Evolutionary conservation across 2,329 filamentous ascomycete genomes (phyloP).

Genomic region (Aspergillus sp.): DNA sequence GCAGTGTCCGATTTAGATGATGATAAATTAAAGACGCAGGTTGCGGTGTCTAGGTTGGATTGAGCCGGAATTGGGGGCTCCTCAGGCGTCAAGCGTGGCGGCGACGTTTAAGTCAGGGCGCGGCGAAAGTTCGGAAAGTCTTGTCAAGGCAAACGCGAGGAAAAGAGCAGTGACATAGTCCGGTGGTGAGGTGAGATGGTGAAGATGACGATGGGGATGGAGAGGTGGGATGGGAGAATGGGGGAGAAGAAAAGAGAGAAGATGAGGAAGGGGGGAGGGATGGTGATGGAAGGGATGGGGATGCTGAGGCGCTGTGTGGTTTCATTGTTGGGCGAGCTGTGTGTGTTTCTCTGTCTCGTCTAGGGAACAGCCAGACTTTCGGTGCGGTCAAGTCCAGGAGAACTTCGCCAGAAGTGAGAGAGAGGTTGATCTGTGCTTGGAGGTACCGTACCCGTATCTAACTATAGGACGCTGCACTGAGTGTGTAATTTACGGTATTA

Average conservation of each 20-base stretch:
- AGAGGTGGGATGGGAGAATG: constrained; percentile 14
- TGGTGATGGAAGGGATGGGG: constrained; percentile 26
- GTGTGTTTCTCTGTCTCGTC: constrained; percentile 25
- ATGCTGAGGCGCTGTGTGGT: constrained; percentile 26
- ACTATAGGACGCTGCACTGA: neutral
- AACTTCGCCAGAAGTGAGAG: constrained; percentile 11
- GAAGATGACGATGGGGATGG: constrained; percentile 14
- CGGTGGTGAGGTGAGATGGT: constrained; percentile 17
- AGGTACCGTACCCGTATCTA: neutral
- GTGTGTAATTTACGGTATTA: neutral
- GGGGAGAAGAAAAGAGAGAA: constrained; percentile 17
- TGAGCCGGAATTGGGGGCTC: constrained; percentile 13
- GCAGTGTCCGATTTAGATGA: constrained; percentile 13
- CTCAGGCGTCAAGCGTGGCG: constrained; percentile 19
- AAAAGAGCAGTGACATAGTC: constrained; percentile 33
- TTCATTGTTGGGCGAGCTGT: constrained; percentile 31
- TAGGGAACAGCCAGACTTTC: constrained; percentile 26
- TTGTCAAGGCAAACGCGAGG: constrained; percentile 23
- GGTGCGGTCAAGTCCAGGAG: constrained; percentile 20
- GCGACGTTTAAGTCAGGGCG: constrained; percentile 31
- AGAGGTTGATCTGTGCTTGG: neutral
- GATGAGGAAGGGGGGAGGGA: constrained; percentile 22
- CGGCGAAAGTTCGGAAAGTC: constrained; percentile 30
- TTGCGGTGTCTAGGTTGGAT: constrained; percentile 17
- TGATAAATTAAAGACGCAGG: constrained; percentile 22